Base-by-base conservation (phyloP, 179 eudicot species). In the Beta corolliflora region DNA sequence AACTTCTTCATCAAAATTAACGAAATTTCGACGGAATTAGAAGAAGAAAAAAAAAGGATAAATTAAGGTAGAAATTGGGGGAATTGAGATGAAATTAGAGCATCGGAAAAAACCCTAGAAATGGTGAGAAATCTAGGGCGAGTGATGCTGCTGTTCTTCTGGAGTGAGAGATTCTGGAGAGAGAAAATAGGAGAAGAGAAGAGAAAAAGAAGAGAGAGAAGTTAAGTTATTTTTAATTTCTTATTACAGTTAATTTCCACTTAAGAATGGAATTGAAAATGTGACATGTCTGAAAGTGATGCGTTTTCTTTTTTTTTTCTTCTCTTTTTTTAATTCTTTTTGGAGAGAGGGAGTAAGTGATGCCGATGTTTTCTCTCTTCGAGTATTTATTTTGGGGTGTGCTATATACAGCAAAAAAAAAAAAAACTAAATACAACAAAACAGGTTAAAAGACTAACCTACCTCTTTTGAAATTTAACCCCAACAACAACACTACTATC, bases 31-130 rank as follows among this genome's bases (percentile, higher is more conserved):
- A 71, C 56, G n/a, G 8, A 48, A 48, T 50, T 53, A 7, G 23
- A 14, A 29, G 29, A 23, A 25, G 1, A 4, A 18, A 25, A n/a
- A 12, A 63, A 60, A 55, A 13, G 9, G 46, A 19, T 9, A 55
- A 70, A 79, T 50, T 10, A 18, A 53, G 19, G 9, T 16, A n/a
- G 31, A 25, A 78, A 67, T 48, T 29, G 65, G 66, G 36, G 41
- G 13, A 46, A 9, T n/a, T n/a, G 59, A 25, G 16, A 72, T 72
- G 41, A 52, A 8, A 21, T 46, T 71, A n/a, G 59, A 72, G 76
- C 59, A 23, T 52, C 59, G 23, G 58, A 19, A 36, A 59, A 77
- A 77, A 78, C 84, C 81, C 84, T 77, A 71, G 75, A 82, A 82
- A 71, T 77, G 84, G 74, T 58, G 61, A 12, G 79, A 74, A 63